These are phyloP conservation scores for Leccinum incarnatum DNA, from an alignment of 768 basidiomycete genomes.

Conservation along the genomic window DNA sequence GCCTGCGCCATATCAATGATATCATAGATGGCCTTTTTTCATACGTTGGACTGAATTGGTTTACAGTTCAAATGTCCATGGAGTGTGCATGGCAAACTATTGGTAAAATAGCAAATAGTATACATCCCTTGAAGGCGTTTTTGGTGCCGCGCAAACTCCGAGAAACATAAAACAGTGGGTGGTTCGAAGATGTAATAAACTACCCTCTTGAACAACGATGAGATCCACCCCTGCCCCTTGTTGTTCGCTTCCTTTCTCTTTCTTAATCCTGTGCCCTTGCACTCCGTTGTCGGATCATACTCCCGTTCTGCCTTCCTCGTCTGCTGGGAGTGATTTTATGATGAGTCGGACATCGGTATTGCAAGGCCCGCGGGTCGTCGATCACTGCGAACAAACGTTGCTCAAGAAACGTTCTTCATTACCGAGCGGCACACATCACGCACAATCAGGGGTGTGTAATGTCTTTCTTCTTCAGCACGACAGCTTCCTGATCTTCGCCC, in stretches of 20 bases:
- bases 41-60: background rate
- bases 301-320: slow-evolving; percentile 74
- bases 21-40: background rate
- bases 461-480: slow-evolving; percentile 69
- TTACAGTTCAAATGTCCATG: background rate
- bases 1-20: background rate
- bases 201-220: slow-evolving; percentile 23
- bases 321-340: slow-evolving; percentile 5
- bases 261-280: slow-evolving; percentile 79
- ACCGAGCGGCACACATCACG: slow-evolving; percentile 29
- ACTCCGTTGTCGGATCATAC: slow-evolving; percentile 77
- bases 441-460: slow-evolving; percentile 68
- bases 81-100: background rate
- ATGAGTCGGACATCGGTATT: slow-evolving; percentile 5
- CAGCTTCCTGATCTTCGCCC: slow-evolving; percentile 52
- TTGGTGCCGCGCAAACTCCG: background rate
- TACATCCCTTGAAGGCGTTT: background rate
- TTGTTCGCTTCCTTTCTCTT: slow-evolving; percentile 46
- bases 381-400: slow-evolving; percentile 21
- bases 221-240: slow-evolving; percentile 2
- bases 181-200: background rate
- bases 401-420: background rate
- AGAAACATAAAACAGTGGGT: background rate
- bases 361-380: slow-evolving; percentile 7
- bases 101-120: too few species aligned